Conservation (phyloP, 805 yeast genomes). For the Ogataea nitratoaversa region DNA sequence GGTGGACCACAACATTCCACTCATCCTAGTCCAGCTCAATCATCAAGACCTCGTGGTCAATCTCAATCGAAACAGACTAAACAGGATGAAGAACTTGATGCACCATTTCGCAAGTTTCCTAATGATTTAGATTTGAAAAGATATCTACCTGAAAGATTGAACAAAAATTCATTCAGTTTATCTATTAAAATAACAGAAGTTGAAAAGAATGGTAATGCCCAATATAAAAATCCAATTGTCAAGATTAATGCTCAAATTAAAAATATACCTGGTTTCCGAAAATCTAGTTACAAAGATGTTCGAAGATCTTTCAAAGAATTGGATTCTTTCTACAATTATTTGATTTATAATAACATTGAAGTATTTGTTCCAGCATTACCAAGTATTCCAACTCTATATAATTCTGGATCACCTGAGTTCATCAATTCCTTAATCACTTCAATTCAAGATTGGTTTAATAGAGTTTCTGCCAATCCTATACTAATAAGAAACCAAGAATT, state of each 20-base stretch:
- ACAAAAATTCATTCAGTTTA: conserved; percentile 37
- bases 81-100: conserved; percentile 17
- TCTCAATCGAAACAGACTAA: conserved; percentile 24
- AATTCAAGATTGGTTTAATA: conserved; percentile 83
- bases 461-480: conserved; percentile 72
- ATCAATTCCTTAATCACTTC: conserved; percentile 47
- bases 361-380: conserved; percentile 93
- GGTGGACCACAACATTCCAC: conserved; percentile 10
- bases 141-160: conserved; percentile 48
- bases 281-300: conserved; percentile 61
- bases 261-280: conserved; percentile 74
- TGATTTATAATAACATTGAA: conserved; percentile 80
- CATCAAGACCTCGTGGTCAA: background rate
- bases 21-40: conserved; percentile 2
- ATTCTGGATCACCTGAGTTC: conserved; percentile 83
- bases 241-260: conserved; percentile 55
- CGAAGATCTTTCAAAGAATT: conserved; percentile 81
- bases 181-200: conserved; percentile 58
- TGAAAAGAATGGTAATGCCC: conserved; percentile 56
- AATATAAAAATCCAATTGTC: conserved; percentile 73
- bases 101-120: conserved; percentile 26
- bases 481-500: conserved; percentile 84
- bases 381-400: conserved; percentile 66
- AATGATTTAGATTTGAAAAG: conserved; percentile 39
- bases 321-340: conserved; percentile 67